Evolutionary conservation across 176 grass and related monocot species (phyloP).

Genomic region (Aechmea fasciata): DNA sequence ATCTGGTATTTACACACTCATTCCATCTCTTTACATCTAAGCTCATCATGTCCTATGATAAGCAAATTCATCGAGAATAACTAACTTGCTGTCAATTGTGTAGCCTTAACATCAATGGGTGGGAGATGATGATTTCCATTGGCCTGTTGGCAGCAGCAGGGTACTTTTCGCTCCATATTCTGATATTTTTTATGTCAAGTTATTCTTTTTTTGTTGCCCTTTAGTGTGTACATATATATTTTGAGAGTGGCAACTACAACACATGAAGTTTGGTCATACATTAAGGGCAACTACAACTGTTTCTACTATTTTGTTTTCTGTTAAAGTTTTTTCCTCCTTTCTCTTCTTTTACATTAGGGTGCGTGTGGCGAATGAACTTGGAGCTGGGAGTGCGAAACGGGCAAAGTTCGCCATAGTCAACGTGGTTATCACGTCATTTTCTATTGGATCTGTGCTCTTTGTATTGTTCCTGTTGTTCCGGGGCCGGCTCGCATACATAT

Average conservation of each 20-base stretch:
- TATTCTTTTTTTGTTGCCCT: not conserved
- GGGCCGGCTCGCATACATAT: slow-evolving; percentile 60
- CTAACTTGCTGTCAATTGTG: not conserved
- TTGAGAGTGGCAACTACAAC: too few relatives aligned
- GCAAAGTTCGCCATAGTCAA: slow-evolving; percentile 53
- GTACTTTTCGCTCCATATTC: slow-evolving; percentile 20
- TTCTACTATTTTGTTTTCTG: not conserved
- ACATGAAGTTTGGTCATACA: too few relatives aligned
- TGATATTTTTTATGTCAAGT: not conserved
- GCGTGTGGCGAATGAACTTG: slow-evolving; percentile 80
- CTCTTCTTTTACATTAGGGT: slow-evolving; percentile 29
- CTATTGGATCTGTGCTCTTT: slow-evolving; percentile 43
- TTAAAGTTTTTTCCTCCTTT: not conserved
- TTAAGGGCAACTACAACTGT: not conserved
- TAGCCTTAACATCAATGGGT: slow-evolving; percentile 94
- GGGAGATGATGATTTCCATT: slow-evolving; percentile 88
- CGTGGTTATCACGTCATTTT: slow-evolving; percentile 43
- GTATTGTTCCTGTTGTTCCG: slow-evolving; percentile 51
- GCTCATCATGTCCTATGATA: slow-evolving; percentile 5
- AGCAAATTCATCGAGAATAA: not conserved
- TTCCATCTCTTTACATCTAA: not conserved
- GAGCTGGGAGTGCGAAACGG: slow-evolving; percentile 50
- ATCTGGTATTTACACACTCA: slow-evolving; percentile 46
- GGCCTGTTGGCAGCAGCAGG: slow-evolving; percentile 64
- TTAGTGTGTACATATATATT: too few relatives aligned